phyloP scores from a whole-genome alignment of 345 rosid species.

The Pelargonium nanum region DNA sequence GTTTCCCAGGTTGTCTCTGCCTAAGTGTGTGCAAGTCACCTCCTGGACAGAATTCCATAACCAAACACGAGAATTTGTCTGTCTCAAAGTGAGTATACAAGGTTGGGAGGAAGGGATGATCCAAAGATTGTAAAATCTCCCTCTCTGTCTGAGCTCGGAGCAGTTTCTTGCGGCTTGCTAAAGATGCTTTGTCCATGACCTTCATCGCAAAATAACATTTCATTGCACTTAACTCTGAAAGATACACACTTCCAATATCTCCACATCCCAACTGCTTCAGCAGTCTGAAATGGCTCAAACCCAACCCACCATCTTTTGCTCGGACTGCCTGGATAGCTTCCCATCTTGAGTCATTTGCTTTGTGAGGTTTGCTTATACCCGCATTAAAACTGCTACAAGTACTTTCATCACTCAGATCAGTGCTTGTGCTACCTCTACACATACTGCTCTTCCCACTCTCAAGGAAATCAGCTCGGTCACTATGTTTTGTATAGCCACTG shows the following conservation, averaged over 20 bases:
- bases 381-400: slow-evolving; percentile 59
- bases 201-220: slow-evolving; percentile 72
- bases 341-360: slow-evolving; percentile 68
- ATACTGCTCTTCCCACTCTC: slow-evolving; percentile 45
- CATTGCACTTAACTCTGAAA: slow-evolving; percentile 57
- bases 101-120: slow-evolving; percentile 78
- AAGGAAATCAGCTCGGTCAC: slow-evolving; percentile 33
- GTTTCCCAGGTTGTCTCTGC: slow-evolving; percentile 75
- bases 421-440: slow-evolving; percentile 60
- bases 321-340: slow-evolving; percentile 77
- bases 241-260: slow-evolving; percentile 74
- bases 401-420: slow-evolving; percentile 70
- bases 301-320: slow-evolving; percentile 48
- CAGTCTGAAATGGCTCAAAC: slow-evolving; percentile 68
- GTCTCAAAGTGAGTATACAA: slow-evolving; percentile 75
- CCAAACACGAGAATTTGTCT: slow-evolving; percentile 73
- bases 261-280: slow-evolving; percentile 73
- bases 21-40: slow-evolving; percentile 78
- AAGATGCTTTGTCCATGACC: slow-evolving; percentile 64
- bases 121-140: slow-evolving; percentile 64
- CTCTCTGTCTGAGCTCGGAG: slow-evolving; percentile 76
- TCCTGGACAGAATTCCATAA: slow-evolving; percentile 88
- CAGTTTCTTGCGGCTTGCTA: slow-evolving; percentile 71
- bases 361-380: slow-evolving; percentile 59
- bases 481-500: slow-evolving; percentile 30